Conservation (phyloP, 225 moss, liverwort and hornwort species). For the Asterella californica region DNA sequence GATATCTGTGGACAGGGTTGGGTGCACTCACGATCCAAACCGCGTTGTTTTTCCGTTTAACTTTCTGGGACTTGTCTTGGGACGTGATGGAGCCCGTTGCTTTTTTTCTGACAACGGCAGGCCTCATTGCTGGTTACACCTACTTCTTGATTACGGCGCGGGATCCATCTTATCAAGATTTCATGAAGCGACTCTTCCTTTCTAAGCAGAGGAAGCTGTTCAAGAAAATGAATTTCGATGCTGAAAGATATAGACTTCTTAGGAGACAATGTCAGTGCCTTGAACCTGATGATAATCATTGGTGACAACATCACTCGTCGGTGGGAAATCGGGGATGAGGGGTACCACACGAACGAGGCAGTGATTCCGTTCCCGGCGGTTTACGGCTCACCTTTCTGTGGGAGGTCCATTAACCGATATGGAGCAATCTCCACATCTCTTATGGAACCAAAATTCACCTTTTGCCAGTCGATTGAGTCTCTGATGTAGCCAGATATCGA, state of each 20-base stretch:
- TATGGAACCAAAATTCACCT: background rate
- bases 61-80: conserved; percentile 98
- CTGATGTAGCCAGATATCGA: background rate
- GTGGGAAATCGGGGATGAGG: background rate
- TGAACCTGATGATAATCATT: conserved; percentile 29
- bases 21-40: conserved; percentile 55
- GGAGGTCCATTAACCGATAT: background rate
- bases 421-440: background rate
- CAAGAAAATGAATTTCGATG: conserved; percentile 70
- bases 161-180: conserved; percentile 82
- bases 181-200: conserved; percentile 72
- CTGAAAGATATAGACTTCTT: conserved; percentile 60
- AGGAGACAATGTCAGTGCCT: conserved; percentile 69
- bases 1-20: conserved; percentile 66
- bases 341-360: background rate
- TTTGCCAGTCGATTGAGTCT: background rate
- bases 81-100: conserved; percentile 97
- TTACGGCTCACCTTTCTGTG: background rate
- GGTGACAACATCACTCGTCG: conserved; percentile 9
- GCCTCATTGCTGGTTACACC: conserved; percentile 72
- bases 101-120: conserved; percentile 75
- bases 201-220: conserved; percentile 78
- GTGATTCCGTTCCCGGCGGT: background rate
- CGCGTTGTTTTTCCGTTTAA: conserved; percentile 74
- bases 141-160: conserved; percentile 86